Percentiles rank a stretch among this genome's conserved stretches.
Evolutionary conservation across 768 basidiomycete species (phyloP).

Genomic region (Favolaschia claudopus): DNA sequence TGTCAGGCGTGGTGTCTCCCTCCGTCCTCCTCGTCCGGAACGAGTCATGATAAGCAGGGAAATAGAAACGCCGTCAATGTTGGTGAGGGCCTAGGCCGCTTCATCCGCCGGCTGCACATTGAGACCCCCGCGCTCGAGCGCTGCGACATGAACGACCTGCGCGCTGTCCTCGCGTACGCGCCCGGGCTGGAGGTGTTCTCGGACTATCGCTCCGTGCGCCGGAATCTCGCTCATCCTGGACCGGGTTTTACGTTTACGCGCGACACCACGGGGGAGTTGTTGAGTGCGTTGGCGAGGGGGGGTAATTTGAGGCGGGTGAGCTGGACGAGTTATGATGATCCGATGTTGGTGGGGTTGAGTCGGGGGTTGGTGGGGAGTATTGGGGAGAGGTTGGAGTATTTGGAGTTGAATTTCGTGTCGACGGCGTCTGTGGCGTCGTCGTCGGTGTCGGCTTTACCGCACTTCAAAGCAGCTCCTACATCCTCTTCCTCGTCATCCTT

Average conservation of each 20-base stretch:
- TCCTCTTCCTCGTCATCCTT: too few relatives aligned
- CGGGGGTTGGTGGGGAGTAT: conserved; percentile 47
- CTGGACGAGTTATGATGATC: conserved; percentile 78
- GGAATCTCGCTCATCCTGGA: too few relatives aligned
- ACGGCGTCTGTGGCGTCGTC: conserved; percentile 25
- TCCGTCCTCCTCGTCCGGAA: background rate
- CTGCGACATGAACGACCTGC: conserved; percentile 69
- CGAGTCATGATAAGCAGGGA: too few relatives aligned
- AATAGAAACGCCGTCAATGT: conserved; percentile 32
- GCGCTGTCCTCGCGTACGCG: conserved; percentile 72
- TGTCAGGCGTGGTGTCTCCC: conserved; percentile 17
- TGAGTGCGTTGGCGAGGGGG: conserved; percentile 64
- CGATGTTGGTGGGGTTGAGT: conserved; percentile 50
- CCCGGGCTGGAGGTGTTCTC: conserved; percentile 66
- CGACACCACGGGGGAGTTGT: conserved; percentile 63
- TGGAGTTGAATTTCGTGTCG: conserved; percentile 70
- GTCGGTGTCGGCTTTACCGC: too few relatives aligned
- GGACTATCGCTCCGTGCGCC: conserved; percentile 70
- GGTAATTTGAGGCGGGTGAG: conserved; percentile 64
- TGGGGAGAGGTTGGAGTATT: conserved; percentile 65
- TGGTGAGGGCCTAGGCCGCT: conserved; percentile 46
- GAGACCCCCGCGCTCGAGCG: conserved; percentile 72
- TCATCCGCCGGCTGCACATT: conserved; percentile 72
- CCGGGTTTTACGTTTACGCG: too few relatives aligned
- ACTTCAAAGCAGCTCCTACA: too few relatives aligned